phyloP scores from a whole-genome alignment of 2,329 filamentous ascomycete genomes.

The Epichloe amarillans region DNA sequence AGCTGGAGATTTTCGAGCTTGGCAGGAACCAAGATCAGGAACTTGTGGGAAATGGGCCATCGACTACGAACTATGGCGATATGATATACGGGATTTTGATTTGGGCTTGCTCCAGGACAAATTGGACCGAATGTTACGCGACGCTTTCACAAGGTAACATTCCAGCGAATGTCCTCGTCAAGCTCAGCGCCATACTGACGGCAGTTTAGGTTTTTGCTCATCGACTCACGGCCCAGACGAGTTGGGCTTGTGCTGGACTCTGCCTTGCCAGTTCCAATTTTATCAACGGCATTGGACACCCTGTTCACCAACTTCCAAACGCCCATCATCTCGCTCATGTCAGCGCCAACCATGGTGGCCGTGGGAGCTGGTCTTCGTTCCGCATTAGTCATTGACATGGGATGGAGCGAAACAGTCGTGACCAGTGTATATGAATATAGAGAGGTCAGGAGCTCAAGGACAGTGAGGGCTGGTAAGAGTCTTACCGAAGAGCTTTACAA shows the following conservation, averaged over 20 bases:
- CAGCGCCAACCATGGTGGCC: constrained; percentile 58
- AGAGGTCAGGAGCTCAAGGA: constrained; percentile 59
- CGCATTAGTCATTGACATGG: constrained; percentile 78
- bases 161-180: not conserved
- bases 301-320: constrained; percentile 72
- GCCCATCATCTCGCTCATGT: constrained; percentile 68
- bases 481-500: constrained; percentile 58
- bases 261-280: constrained; percentile 59
- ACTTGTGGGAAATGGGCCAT: constrained; percentile 44
- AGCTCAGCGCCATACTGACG: not conserved
- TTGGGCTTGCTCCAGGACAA: constrained; percentile 74
- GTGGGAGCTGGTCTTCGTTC: constrained; percentile 73
- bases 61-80: constrained; percentile 63
- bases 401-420: constrained; percentile 80
- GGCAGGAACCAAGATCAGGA: constrained; percentile 38
- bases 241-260: constrained; percentile 67
- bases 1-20: constrained; percentile 68
- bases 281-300: constrained; percentile 63
- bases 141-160: constrained; percentile 63
- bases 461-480: constrained; percentile 58
- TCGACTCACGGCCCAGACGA: constrained; percentile 64
- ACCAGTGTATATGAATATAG: constrained; percentile 85
- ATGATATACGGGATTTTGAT: constrained; percentile 60
- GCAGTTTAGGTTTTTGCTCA: constrained; percentile 40
- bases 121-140: constrained; percentile 68